phyloP scores from a whole-genome alignment of 1,284 basidiomycete species.

The Tylopilus orsonianus region DNA sequence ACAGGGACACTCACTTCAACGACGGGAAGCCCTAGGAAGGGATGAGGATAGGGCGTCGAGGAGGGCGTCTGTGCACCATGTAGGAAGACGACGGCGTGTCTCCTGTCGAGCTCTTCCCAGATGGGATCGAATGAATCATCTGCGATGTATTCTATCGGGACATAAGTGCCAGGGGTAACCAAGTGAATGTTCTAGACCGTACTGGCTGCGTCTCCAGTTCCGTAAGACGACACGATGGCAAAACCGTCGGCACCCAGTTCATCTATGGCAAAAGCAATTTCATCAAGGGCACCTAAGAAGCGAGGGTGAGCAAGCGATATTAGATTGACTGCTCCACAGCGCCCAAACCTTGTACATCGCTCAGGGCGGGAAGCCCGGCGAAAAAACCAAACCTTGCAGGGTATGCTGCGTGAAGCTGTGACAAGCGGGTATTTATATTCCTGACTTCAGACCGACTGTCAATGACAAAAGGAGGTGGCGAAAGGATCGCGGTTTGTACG shows the following conservation, averaged over 20 bases:
- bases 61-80: constrained; percentile 68
- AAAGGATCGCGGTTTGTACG: constrained; percentile 61
- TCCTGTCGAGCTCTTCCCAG: constrained; percentile 62
- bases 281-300: constrained; percentile 48
- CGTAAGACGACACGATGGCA: constrained; percentile 63
- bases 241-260: constrained; percentile 60
- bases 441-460: constrained; percentile 46
- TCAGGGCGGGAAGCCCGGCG: constrained; percentile 58
- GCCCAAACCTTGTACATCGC: constrained; percentile 54
- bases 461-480: constrained; percentile 57
- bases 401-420: constrained; percentile 46
- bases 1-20: constrained; percentile 49
- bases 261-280: constrained; percentile 60
- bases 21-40: constrained; percentile 62
- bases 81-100: constrained; percentile 61
- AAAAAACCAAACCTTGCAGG: constrained; percentile 65
- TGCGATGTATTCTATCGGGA: constrained; percentile 56
- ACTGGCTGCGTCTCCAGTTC: constrained; percentile 47
- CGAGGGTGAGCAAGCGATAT: constrained; percentile 7
- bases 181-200: constrained; percentile 13
- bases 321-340: constrained; percentile 4
- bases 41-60: constrained; percentile 60
- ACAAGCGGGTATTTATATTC: constrained; percentile 47
- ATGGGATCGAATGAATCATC: constrained; percentile 60
- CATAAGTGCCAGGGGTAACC: constrained; percentile 5